A percentile compares a stretch with the other conserved stretches of the same genome.
Conservation (phyloP, 129 eudicot species). For the Tagetes erecta region DNA sequence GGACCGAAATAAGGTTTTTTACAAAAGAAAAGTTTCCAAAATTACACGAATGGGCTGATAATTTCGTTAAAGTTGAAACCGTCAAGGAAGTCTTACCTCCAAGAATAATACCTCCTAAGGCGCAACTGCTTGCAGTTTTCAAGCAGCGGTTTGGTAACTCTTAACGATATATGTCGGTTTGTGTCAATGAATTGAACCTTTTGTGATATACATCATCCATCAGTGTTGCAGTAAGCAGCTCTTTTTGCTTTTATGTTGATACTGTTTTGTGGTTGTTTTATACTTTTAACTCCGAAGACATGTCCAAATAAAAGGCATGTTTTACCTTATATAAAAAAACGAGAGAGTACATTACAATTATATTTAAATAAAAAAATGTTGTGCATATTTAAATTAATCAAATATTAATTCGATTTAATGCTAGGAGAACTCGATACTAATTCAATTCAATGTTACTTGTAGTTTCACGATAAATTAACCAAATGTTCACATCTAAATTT, state of each 20-base stretch:
- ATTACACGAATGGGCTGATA: constrained; percentile 37
- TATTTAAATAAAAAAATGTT: background rate
- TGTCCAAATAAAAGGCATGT: background rate
- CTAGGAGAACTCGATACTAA: background rate
- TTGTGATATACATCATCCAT: background rate
- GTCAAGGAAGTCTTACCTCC: constrained; percentile 46
- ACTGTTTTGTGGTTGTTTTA: background rate
- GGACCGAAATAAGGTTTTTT: constrained; percentile 17
- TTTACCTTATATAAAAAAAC: background rate
- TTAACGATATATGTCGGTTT: background rate
- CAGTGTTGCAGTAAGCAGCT: constrained; percentile 8
- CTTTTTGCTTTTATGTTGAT: background rate
- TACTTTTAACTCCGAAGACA: background rate
- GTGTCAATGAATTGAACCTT: background rate
- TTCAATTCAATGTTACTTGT: background rate
- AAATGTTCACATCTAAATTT: background rate
- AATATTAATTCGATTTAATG: background rate
- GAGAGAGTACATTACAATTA: background rate
- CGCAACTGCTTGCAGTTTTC: constrained; percentile 22
- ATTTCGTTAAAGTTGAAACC: constrained; percentile 21
- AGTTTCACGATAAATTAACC: background rate
- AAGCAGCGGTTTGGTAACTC: constrained; percentile 17
- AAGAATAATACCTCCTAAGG: constrained; percentile 18
- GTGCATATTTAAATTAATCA: background rate
- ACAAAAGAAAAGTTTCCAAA: constrained; percentile 39